Base-by-base conservation (phyloP, 495 filamentous ascomycete species). In the Xylaria curta region DNA sequence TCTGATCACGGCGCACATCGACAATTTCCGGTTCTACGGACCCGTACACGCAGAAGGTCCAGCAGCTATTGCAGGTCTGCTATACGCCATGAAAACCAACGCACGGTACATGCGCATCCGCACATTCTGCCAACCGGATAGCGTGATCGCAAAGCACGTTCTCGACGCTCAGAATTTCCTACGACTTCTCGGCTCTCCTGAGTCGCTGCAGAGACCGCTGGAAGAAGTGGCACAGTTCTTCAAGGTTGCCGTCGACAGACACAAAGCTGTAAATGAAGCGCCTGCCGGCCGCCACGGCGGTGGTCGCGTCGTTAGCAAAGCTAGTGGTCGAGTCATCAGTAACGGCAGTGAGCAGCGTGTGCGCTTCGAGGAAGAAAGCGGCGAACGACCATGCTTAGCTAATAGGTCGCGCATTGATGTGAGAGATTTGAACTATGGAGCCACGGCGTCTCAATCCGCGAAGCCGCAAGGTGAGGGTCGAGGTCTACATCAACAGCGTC, bases 71-170 rank as follows among this genome's bases (percentile, higher is more conserved):
- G 33, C 72, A 19, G 82, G 79, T 9, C 72, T 84, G 8, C 68
- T 86, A 5, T 76, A 85, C 33, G 81, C 79, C 13, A 81, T 82
- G 78, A 81, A 80, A 61, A 73, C 73, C 4, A 78, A 84, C 67
- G 82, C 84, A 2, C 77, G 83, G 9, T 74, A 47, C 5, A 76
- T 86, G 78, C 75, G 80, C 4, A 54, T 85, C 33, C 78, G 81
- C 36, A 85, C 84, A 0, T 82, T 78, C 65, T 85, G 84, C 74
- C 82, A 85, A 58, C 83, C 84, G 3, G 84, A 86, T 66, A 76
- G 82, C 0, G 81, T 85, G n/a, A 76, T 86, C 36, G 81, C 82
- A 0, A 86, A 85, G 76, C 82, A 84, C 64, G 72, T 86, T 8
- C 58, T 82, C 9, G 84, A 85, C 54, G 49, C 81, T 1, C 79